These are phyloP conservation scores for Cladosporium velox DNA, from an alignment of 2,329 filamentous ascomycete genomes.

Conservation along the genomic window DNA sequence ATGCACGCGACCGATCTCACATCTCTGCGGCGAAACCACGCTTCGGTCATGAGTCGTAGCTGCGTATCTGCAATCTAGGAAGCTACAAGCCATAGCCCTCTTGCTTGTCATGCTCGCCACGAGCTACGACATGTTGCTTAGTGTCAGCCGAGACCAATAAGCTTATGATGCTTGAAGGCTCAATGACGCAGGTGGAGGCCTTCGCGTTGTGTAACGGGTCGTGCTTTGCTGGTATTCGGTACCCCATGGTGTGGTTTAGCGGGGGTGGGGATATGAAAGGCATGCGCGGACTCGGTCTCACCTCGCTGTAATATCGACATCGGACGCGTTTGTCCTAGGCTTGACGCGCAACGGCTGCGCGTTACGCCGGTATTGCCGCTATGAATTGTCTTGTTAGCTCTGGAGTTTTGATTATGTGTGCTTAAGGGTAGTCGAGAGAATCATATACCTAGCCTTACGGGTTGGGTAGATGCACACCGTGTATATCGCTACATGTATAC, in stretches of 20 bases:
- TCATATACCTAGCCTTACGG: background rate
- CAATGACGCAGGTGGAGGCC: constrained; percentile 6
- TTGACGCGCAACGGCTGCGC: background rate
- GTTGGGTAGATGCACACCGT: background rate
- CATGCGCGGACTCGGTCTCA: constrained; percentile 14
- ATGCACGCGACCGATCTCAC: constrained; percentile 4
- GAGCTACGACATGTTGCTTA: constrained; percentile 12
- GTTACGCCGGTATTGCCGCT: background rate
- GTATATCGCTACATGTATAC: background rate
- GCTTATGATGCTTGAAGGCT: background rate
- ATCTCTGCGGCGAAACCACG: constrained; percentile 10
- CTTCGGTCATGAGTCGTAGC: constrained; percentile 4
- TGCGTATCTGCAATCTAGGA: background rate
- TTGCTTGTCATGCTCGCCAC: background rate
- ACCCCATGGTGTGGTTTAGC: constrained; percentile 9
- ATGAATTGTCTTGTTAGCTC: background rate
- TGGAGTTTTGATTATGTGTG: background rate
- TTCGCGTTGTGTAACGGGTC: background rate
- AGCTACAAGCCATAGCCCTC: constrained; percentile 1
- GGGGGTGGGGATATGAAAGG: constrained; percentile 4
- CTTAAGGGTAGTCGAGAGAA: background rate
- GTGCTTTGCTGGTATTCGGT: constrained; percentile 2
- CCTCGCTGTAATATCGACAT: constrained; percentile 14
- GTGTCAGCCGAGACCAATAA: constrained; percentile 4
- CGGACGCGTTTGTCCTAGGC: background rate